These are phyloP conservation scores for Bertia moriformis DNA, from an alignment of 2,329 filamentous ascomycete species.

Conservation along the genomic window DNA sequence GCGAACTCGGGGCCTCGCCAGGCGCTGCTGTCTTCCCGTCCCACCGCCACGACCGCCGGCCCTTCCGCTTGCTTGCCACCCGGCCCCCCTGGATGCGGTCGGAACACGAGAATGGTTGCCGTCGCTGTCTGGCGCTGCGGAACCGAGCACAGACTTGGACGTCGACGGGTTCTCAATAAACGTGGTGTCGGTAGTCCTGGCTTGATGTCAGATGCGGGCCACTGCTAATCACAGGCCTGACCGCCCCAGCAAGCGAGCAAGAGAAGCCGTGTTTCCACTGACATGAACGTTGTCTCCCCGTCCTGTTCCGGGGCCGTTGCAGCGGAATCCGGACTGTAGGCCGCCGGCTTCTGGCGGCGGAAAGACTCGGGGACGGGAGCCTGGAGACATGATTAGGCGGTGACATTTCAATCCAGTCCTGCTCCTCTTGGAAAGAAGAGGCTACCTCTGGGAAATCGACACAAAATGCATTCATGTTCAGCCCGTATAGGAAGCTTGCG, in stretches of 20 bases:
- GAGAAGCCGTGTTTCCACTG: too few species aligned
- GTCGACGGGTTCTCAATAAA: constrained; percentile 71
- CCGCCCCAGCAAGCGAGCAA: too few species aligned
- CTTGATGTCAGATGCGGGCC: too few species aligned
- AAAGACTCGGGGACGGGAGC: constrained; percentile 77
- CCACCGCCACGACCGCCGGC: constrained; percentile 16
- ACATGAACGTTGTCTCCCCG: constrained; percentile 75
- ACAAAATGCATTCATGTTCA: constrained; percentile 99
- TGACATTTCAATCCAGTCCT: not conserved
- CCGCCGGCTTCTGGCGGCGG: constrained; percentile 44
- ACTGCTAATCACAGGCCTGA: too few species aligned
- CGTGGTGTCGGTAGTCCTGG: constrained; percentile 75
- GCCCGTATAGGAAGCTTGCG: constrained; percentile 81
- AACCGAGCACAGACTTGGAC: constrained; percentile 32
- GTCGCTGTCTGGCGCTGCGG: constrained; percentile 22
- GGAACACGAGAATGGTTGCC: constrained; percentile 35
- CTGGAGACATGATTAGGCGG: constrained; percentile 26
- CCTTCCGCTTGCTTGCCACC: constrained; percentile 14
- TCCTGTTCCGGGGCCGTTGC: too few species aligned
- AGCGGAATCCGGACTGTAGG: constrained; percentile 31
- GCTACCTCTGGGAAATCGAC: constrained; percentile 87
- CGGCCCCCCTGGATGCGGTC: constrained; percentile 23
- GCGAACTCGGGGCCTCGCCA: constrained; percentile 28
- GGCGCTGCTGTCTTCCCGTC: constrained; percentile 25
- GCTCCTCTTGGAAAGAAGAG: too few species aligned